Percentiles rank a stretch among this genome's conserved stretches.
These are phyloP conservation scores for Hanseniaspora singularis DNA, from an alignment of 805 yeast species.

Conservation along the genomic window DNA sequence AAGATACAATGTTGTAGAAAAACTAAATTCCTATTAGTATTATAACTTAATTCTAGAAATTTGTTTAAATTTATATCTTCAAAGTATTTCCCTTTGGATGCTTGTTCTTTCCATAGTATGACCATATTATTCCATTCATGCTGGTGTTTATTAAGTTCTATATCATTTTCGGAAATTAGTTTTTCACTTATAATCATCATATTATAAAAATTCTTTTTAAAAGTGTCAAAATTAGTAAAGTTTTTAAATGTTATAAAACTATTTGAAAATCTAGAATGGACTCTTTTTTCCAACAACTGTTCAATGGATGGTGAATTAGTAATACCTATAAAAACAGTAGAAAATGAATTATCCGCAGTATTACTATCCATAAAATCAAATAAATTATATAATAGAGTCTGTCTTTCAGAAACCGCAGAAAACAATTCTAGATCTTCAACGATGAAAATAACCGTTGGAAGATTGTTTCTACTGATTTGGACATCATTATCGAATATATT, in stretches of 20 bases:
- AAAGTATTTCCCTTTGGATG: not conserved
- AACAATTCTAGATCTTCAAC: constrained; percentile 80
- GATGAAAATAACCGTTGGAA: constrained; percentile 49
- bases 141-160: not conserved
- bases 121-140: not conserved
- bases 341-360: constrained; percentile 47
- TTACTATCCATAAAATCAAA: constrained; percentile 54
- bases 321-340: constrained; percentile 71
- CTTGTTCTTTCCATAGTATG: not conserved
- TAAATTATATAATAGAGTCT: constrained; percentile 73
- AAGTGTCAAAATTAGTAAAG: constrained; percentile 37
- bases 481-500: constrained; percentile 18
- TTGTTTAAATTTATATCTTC: constrained; percentile 23
- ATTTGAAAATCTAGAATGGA: constrained; percentile 79
- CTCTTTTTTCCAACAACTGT: constrained; percentile 82
- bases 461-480: constrained; percentile 28
- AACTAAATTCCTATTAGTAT: not conserved
- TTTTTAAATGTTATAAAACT: constrained; percentile 52
- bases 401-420: constrained; percentile 51
- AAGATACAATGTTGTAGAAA: not conserved
- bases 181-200: constrained; percentile 29
- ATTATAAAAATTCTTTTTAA: constrained; percentile 37
- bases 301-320: constrained; percentile 64
- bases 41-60: not conserved
- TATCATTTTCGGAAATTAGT: constrained; percentile 20